phyloP scores from a whole-genome alignment of 306 rosid genomes.

The Medicago ruthenica region DNA sequence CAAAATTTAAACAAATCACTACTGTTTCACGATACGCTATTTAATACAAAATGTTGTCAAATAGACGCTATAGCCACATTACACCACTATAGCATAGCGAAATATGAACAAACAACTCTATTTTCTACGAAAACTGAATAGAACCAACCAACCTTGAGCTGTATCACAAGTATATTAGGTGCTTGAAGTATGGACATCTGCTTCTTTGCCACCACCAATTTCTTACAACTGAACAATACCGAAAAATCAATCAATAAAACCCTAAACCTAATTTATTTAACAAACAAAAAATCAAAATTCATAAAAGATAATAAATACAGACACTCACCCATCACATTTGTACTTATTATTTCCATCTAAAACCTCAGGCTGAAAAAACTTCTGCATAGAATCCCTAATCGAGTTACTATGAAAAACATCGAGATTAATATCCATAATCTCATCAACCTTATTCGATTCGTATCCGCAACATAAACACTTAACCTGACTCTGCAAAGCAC shows the following conservation, averaged over 20 bases:
- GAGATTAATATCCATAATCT: slow-evolving; percentile 98
- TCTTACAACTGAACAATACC: slow-evolving; percentile 72
- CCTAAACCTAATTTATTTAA: not conserved
- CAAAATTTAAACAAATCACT: not conserved
- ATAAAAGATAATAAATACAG: not conserved
- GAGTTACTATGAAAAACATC: slow-evolving; percentile 95
- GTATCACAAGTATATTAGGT: slow-evolving; percentile 90
- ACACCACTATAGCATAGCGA: not conserved
- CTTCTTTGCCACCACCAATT: slow-evolving; percentile 88
- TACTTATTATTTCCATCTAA: slow-evolving; percentile 95
- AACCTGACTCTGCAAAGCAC: slow-evolving; percentile 99
- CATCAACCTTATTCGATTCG: slow-evolving; percentile 98
- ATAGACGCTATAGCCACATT: not conserved
- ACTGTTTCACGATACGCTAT: not conserved
- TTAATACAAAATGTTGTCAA: not conserved
- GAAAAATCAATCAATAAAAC: slow-evolving; percentile 34
- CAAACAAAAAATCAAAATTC: not conserved
- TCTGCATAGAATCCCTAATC: slow-evolving; percentile 82
- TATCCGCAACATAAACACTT: slow-evolving; percentile 86
- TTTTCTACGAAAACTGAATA: not conserved
- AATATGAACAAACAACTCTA: slow-evolving; percentile 10
- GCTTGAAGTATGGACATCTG: slow-evolving; percentile 96
- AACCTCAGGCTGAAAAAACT: slow-evolving; percentile 89
- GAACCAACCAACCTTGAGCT: slow-evolving; percentile 75
- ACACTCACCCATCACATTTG: slow-evolving; percentile 85